Base-by-base conservation (phyloP, 208 protist genomes). In the Phytomonas francai region DNA sequence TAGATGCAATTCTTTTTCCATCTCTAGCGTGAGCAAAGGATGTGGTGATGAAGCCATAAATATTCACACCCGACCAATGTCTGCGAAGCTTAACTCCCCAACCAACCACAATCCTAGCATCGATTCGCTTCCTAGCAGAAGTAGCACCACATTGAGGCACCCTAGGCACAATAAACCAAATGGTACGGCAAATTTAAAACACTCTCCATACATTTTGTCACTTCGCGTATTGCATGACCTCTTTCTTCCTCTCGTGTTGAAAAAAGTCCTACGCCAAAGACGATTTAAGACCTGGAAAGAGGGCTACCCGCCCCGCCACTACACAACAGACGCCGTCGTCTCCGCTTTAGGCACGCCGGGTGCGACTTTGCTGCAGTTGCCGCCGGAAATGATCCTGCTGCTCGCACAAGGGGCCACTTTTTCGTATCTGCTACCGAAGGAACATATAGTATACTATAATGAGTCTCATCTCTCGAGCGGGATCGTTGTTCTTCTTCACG, bases 401-500 rank as follows among this genome's bases (percentile, higher is more conserved):
- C 69, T 92, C 22, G 85, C 78, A 0, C 63, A 74, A 36, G 77
- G 81, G 68, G 89, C 74, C 6, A 58, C 62, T n/a, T 90, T 84
- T 49, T 68, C 73, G 57, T 92, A 79, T 60, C 61, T 85, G 36
- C 63, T 78, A 42, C 79, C 81, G 0, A 70, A 62, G 16, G 89
- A 95, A 59, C 76, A 81, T 2, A 70, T 93, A 59, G 82, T 92
- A n/a, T 91, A 95, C 74, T 59, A 70, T n/a, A 71, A 80, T 49
- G 89, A 95, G 75, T 82, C 81, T 25, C 84, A 92, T 77, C 59
- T 92, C 28, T 93, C 87, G 36, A 80, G 67, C 59, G 89, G 89
- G 9, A 70, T 95, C 39, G 77, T 95, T 11, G 82, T 95, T 60
- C 64, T 95, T 58, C 81, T 95, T 32, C 67, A 90, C 71, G 89